These are phyloP conservation scores for Crithidia fasciculata DNA, from an alignment of 208 protist species.

Conservation along the genomic window DNA sequence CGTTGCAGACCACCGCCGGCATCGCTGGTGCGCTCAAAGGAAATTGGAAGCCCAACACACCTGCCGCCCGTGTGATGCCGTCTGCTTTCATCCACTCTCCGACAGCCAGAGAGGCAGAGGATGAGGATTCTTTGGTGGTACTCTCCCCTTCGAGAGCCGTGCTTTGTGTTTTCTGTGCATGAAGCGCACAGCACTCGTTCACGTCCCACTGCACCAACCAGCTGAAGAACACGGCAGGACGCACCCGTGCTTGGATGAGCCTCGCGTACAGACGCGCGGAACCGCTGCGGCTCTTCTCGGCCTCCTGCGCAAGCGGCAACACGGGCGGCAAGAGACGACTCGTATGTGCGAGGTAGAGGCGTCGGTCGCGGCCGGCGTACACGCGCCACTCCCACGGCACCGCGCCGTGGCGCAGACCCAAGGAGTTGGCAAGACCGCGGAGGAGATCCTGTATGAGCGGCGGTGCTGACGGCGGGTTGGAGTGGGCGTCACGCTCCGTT, in stretches of 20 bases:
- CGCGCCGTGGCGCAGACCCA: conserved; percentile 42
- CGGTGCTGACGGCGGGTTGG: neutral
- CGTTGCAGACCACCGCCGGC: conserved; percentile 45
- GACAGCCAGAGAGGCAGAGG: conserved; percentile 6
- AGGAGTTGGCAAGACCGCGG: conserved; percentile 29
- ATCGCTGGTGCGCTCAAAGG: conserved; percentile 38
- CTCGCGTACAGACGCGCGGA: conserved; percentile 3
- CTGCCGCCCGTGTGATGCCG: conserved; percentile 62
- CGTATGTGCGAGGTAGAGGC: conserved; percentile 68
- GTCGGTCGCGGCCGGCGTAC: conserved; percentile 47
- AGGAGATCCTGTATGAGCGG: conserved; percentile 41
- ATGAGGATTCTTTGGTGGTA: neutral
- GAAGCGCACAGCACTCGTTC: neutral
- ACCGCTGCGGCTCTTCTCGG: neutral
- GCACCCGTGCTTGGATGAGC: conserved; percentile 5
- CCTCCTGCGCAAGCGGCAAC: conserved; percentile 21
- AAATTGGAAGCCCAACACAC: conserved; percentile 63
- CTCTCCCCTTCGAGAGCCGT: too few relatives aligned
- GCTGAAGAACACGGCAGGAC: conserved; percentile 20
- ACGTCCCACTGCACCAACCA: conserved; percentile 20
- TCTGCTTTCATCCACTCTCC: conserved; percentile 50
- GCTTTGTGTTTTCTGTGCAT: too few relatives aligned
- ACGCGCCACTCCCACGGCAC: conserved; percentile 39
- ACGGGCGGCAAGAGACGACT: conserved; percentile 58
- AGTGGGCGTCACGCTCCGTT: neutral